Percentiles rank a stretch among this genome's conserved stretches.
These are phyloP conservation scores for Pterocarpus santalinus DNA, from an alignment of 306 rosid species.

Conservation along the genomic window DNA sequence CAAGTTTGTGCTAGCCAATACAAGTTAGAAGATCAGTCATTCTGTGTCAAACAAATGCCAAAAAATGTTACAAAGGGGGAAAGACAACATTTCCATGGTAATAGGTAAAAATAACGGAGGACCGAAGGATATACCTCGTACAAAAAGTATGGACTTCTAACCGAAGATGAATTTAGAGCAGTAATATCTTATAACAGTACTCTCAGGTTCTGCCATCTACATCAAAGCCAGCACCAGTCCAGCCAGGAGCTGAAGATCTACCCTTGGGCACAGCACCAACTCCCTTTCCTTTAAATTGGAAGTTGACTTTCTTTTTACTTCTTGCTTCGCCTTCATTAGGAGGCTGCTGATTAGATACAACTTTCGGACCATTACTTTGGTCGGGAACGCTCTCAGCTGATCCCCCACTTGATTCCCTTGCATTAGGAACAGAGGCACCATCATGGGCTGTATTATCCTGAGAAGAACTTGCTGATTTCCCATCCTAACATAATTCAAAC, in stretches of 20 bases:
- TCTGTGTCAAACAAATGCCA: constrained; percentile 29
- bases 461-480: constrained; percentile 52
- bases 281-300: constrained; percentile 86
- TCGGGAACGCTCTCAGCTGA: constrained; percentile 47
- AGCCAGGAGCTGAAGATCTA: constrained; percentile 76
- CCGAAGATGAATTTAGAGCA: constrained; percentile 36
- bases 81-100: constrained; percentile 40
- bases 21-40: constrained; percentile 41
- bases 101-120: constrained; percentile 26
- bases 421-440: constrained; percentile 56
- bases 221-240: constrained; percentile 96
- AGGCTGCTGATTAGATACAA: constrained; percentile 54
- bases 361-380: constrained; percentile 59
- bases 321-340: constrained; percentile 72
- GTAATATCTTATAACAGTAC: constrained; percentile 30
- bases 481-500: constrained; percentile 64
- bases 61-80: constrained; percentile 28
- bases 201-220: constrained; percentile 72
- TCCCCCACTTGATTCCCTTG: constrained; percentile 59
- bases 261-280: constrained; percentile 83
- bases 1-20: constrained; percentile 35
- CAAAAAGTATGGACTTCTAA: constrained; percentile 32
- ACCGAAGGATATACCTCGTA: constrained; percentile 46
- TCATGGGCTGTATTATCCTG: constrained; percentile 51
- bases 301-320: constrained; percentile 74